These are phyloP conservation scores for Sorghum bicolor DNA, from an alignment of 176 grass and related monocot genomes.

Conservation along the genomic window DNA sequence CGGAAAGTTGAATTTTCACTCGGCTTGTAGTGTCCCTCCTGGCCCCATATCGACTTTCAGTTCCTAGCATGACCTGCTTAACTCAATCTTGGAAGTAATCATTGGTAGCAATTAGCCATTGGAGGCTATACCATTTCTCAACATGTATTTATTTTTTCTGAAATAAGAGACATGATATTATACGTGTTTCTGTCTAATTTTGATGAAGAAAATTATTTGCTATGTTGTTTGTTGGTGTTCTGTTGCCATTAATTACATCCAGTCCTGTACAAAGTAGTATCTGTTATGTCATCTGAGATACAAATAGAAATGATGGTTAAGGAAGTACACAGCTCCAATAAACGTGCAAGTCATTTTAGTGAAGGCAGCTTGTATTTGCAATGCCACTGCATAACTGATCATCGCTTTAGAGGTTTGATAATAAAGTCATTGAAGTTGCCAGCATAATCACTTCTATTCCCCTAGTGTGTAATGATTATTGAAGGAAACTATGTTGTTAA, in stretches of 20 bases:
- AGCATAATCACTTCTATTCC: background rate
- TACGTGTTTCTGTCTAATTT: background rate
- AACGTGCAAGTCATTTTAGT: background rate
- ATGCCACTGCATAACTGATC: background rate
- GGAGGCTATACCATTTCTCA: background rate
- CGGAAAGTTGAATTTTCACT: background rate
- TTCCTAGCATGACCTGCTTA: background rate
- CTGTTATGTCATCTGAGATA: background rate
- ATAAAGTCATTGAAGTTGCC: background rate
- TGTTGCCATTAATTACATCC: background rate
- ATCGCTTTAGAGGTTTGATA: conserved; percentile 7
- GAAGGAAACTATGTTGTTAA: conserved; percentile 5
- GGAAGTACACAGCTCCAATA: background rate
- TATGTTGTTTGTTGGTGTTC: background rate
- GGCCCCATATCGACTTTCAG: background rate
- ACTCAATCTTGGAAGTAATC: background rate
- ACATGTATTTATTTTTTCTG: background rate
- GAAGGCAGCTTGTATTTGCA: background rate
- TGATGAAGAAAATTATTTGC: background rate
- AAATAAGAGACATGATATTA: conserved; percentile 2
- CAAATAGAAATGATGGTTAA: background rate
- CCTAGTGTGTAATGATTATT: conserved; percentile 8
- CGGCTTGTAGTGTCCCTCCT: conserved; percentile 3
- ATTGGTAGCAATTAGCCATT: background rate
- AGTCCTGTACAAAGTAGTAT: background rate